Base-by-base conservation (phyloP, 768 basidiomycete genomes). In the Mycena sanguinolenta region DNA sequence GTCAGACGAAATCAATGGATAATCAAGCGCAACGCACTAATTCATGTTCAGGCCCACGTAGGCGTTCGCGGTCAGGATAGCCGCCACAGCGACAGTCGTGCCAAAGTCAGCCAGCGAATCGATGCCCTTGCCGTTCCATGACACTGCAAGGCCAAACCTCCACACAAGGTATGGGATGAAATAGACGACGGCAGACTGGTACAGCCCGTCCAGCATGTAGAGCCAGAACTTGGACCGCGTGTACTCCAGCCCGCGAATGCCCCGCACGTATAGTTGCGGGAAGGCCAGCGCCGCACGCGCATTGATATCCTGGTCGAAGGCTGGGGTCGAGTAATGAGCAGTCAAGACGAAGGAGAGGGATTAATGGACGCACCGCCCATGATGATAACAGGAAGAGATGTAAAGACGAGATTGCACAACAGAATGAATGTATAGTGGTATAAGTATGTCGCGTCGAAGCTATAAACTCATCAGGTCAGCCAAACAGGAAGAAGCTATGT, bases 291-390 rank as follows among this genome's bases (percentile, higher is more conserved):
- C 94, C 0, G 95, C 95, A 78, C 90, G 89, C 23, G 95, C 92
- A 77, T 96, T 95, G 75, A 97, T 86, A 79, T 99, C 97, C 82
- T 98, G 96, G 80, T 98, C 97, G 78, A 98, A 97, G 25, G 96
- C 95, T 92, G 70, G 65, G 63, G 66, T 54, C 23, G 64, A 34
- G 4, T 32, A 25, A 59, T 65, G 52, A 75, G 61, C 68, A 70
- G 39, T 28, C 9, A 53, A 38, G 58, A 58, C 73, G 27, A 34
- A 32, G 27, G 19, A 25, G 34, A 17, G 2, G 16, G 30, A n/a
- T n/a, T n/a, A 58, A 61, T 50, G 58, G 19, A 69, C 36, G 63
- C 88, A 95, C 95, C 93, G 80, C 97, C 97, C 67, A 98, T 88
- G 52, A 92, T 87, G 58, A 95, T 93, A 70, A 98, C 95, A 21